phyloP scores from a whole-genome alignment of 306 rosid genomes.

The Acacia melanoxylon region DNA sequence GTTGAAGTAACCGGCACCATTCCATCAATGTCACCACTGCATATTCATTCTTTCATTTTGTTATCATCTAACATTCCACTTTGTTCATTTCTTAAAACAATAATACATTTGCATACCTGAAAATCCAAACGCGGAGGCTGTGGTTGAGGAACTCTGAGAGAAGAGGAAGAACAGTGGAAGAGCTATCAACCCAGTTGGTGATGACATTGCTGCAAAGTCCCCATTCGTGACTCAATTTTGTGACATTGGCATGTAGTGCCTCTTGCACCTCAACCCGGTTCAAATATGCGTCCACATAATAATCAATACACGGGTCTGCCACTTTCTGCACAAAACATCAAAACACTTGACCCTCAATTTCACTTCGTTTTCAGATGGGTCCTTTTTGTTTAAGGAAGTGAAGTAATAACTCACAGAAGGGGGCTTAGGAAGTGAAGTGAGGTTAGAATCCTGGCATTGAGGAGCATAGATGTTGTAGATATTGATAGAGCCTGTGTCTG shows the following conservation, averaged over 20 bases:
- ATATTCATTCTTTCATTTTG: neutral
- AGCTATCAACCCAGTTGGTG: slow-evolving; percentile 47
- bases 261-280: slow-evolving; percentile 72
- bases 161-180: slow-evolving; percentile 69
- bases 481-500: slow-evolving; percentile 28
- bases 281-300: slow-evolving; percentile 62
- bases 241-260: slow-evolving; percentile 87
- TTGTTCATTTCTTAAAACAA: too few species aligned
- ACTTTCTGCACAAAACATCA: slow-evolving; percentile 39
- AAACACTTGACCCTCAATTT: neutral
- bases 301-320: slow-evolving; percentile 73
- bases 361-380: neutral
- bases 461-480: slow-evolving; percentile 59
- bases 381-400: neutral
- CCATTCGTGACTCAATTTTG: slow-evolving; percentile 75
- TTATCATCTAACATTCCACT: too few species aligned
- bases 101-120: slow-evolving; percentile 47
- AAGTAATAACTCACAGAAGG: slow-evolving; percentile 38
- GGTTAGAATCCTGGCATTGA: slow-evolving; percentile 34
- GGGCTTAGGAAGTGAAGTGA: slow-evolving; percentile 56
- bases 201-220: slow-evolving; percentile 67
- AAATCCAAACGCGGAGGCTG: slow-evolving; percentile 72
- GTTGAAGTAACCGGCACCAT: slow-evolving; percentile 92
- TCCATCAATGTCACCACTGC: slow-evolving; percentile 85
- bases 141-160: slow-evolving; percentile 43